Percentiles rank a stretch among this genome's conserved stretches.
Conservation (phyloP, 2,329 filamentous ascomycete species). For the Exophiala dermatitidis region DNA sequence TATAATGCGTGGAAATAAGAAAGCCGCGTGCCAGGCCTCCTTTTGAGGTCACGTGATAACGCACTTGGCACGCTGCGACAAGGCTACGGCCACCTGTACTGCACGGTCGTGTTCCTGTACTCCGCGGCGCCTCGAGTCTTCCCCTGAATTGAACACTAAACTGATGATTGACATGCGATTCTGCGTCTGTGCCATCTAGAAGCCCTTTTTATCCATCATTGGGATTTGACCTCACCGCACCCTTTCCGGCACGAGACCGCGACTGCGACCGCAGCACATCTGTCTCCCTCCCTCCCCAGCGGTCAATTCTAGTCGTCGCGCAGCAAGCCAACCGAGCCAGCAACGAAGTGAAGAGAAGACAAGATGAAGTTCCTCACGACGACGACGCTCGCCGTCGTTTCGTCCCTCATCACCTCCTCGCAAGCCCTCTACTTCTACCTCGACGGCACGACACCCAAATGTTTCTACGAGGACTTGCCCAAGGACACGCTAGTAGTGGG, state of each 20-base stretch:
- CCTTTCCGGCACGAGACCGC: background rate
- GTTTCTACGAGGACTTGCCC: conserved; percentile 96
- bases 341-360: no score
- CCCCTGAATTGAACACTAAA: no score
- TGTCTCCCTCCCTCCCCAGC: no score
- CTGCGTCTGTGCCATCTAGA: no score
- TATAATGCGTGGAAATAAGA: background rate
- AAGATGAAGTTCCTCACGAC: conserved; percentile 20
- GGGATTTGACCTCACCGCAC: background rate
- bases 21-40: background rate
- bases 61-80: background rate
- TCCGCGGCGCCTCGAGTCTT: no score
- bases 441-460: conserved; percentile 77
- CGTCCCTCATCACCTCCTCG: conserved; percentile 48
- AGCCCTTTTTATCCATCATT: background rate
- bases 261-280: no score
- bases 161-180: no score
- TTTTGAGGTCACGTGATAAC: background rate
- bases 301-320: no score
- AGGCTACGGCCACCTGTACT: no score
- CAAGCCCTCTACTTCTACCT: conserved; percentile 94
- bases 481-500: conserved; percentile 95
- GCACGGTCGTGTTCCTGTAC: no score
- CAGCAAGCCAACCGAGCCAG: no score
- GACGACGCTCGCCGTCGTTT: conserved; percentile 11